Percentiles rank a stretch among this genome's conserved stretches.
These are phyloP conservation scores for Volvariella volvacea DNA, from an alignment of 1,284 basidiomycete genomes.

Conservation along the genomic window DNA sequence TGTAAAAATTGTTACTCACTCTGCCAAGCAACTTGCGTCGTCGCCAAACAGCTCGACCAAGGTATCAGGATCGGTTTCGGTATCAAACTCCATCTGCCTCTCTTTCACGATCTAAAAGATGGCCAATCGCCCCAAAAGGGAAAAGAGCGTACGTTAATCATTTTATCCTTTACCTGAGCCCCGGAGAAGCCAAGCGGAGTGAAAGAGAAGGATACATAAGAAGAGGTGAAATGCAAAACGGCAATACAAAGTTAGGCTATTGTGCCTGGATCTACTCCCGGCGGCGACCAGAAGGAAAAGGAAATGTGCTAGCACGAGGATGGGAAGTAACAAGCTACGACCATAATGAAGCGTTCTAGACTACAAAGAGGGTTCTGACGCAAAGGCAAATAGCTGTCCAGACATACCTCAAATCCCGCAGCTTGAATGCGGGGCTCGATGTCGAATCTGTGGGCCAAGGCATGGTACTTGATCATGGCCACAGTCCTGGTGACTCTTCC, in stretches of 20 bases:
- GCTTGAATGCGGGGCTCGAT: constrained; percentile 71
- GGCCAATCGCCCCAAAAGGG: constrained; percentile 6
- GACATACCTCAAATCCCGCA: constrained; percentile 67
- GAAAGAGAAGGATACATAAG: no score
- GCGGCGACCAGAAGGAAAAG: no score
- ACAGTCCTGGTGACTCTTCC: constrained; percentile 55
- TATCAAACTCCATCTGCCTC: constrained; percentile 77
- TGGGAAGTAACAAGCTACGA: no score
- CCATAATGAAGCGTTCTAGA: no score
- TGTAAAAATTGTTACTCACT: constrained; percentile 42
- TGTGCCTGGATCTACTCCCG: no score
- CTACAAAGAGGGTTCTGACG: not conserved
- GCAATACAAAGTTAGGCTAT: no score
- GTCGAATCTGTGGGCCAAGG: constrained; percentile 60
- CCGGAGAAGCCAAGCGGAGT: no score
- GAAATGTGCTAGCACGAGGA: no score
- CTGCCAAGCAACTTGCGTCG: constrained; percentile 62
- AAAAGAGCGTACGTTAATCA: constrained; percentile 2
- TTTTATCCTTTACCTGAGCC: no score
- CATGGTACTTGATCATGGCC: constrained; percentile 74
- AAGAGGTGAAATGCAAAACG: no score
- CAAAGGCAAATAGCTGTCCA: not conserved
- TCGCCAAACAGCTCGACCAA: constrained; percentile 71
- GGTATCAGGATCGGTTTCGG: constrained; percentile 69
- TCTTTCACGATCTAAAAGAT: constrained; percentile 68